Base-by-base conservation (phyloP, 768 basidiomycete genomes). In the Leucogyrophana mollusca region DNA sequence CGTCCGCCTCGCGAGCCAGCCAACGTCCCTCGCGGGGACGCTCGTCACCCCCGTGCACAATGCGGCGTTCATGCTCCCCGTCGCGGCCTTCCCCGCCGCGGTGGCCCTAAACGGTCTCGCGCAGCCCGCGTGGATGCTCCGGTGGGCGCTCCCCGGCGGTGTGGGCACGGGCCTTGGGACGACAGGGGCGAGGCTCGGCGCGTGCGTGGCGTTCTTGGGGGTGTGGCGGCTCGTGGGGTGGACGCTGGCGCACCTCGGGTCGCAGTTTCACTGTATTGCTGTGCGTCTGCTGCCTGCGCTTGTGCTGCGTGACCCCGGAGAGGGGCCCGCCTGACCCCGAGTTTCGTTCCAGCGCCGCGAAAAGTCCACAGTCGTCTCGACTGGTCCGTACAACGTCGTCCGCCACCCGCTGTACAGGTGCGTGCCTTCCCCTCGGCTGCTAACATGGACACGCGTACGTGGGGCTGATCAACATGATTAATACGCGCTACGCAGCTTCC, bases 311-410 rank as follows among this genome's bases (percentile, higher is more conserved):
- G 39, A n/a, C n/a, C n/a, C n/a, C n/a, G n/a, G n/a, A n/a, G n/a
- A n/a, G n/a, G n/a, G 10, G 44, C n/a, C 14, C 43, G 33, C 17
- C 18, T 25, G 25, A 22, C n/a, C 6, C 4, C 14, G 18, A 11
- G 14, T 56, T 21, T 21, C 40, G 8, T 32, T 23, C 18, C 24
- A 64, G 60, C 52, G 53, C 39, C 52, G 64, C 24, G 65, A 69
- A 41, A 65, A 62, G 25, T 33, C 58, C 9, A 58, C 54, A 40
- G 14, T 70, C 27, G 61, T 69, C 40, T 52, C 58, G 25, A 61
- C 54, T 0, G 69, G 69, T 8, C 66, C 65, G 0, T 69, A 69
- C 47, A 56, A 55, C 20, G 58, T 61, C 45, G 56, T 68, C 40
- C 67, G 67, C 33, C 69, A 68, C 34, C 62, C 60, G 1, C 21